phyloP scores from a whole-genome alignment of 2,329 filamentous ascomycete species.

The Pseudogymnoascus sp. region DNA sequence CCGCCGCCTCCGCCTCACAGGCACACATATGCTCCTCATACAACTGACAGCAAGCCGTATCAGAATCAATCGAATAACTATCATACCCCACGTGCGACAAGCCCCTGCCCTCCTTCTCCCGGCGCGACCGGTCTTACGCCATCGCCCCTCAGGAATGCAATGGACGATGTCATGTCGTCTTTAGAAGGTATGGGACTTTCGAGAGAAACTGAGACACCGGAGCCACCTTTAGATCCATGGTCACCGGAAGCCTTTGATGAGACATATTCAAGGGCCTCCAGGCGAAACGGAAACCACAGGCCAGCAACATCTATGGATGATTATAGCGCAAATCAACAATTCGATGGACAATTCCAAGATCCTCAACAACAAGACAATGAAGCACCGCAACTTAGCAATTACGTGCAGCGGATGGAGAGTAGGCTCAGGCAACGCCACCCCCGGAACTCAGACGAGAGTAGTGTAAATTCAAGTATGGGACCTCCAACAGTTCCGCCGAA shows the following conservation, averaged over 20 bases:
- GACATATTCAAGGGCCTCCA: constrained; percentile 24
- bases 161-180: constrained; percentile 97
- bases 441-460: constrained; percentile 4
- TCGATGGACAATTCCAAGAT: constrained; percentile 26
- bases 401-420: constrained; percentile 87
- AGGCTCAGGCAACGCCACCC: constrained; percentile 41
- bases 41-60: constrained; percentile 27
- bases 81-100: constrained; percentile 48
- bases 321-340: constrained; percentile 38
- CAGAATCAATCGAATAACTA: constrained; percentile 35
- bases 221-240: constrained; percentile 65
- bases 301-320: constrained; percentile 71
- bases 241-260: constrained; percentile 76
- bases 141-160: constrained; percentile 84
- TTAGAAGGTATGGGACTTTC: constrained; percentile 73
- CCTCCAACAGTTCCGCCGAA: constrained; percentile 36
- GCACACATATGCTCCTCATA: constrained; percentile 38
- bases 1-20: constrained; percentile 79
- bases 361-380: constrained; percentile 48
- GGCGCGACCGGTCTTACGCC: constrained; percentile 65
- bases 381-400: constrained; percentile 69
- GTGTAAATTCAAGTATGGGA: constrained; percentile 10
- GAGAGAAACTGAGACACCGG: constrained; percentile 45
- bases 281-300: constrained; percentile 32
- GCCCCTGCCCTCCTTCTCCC: constrained; percentile 61